phyloP scores from a whole-genome alignment of 1,284 basidiomycete genomes.

The Farysia itapuensis region DNA sequence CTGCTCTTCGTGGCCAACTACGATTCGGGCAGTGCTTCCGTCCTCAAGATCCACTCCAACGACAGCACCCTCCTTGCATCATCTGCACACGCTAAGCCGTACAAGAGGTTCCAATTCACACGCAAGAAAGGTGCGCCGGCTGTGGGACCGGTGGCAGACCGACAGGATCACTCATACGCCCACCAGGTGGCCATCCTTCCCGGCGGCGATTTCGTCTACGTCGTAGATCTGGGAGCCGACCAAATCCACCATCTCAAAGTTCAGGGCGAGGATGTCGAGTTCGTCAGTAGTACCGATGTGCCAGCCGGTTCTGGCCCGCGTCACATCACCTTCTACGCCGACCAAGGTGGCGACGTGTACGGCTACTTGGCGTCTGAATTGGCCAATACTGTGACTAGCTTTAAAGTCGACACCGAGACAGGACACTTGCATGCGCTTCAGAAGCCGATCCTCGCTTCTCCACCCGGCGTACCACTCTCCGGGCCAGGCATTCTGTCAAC shows the following conservation, averaged over 20 bases:
- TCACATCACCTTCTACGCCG: slow-evolving; percentile 29
- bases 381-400: slow-evolving; percentile 30
- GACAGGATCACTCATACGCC: slow-evolving; percentile 47
- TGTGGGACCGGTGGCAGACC: slow-evolving; percentile 33
- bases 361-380: slow-evolving; percentile 48
- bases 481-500: slow-evolving; percentile 23
- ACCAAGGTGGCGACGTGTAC: slow-evolving; percentile 2
- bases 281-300: slow-evolving; percentile 13
- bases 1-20: slow-evolving; percentile 42
- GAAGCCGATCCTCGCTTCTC: slow-evolving; percentile 20
- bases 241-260: slow-evolving; percentile 37
- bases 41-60: slow-evolving; percentile 10
- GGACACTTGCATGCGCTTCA: slow-evolving; percentile 17
- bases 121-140: slow-evolving; percentile 4
- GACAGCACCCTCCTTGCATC: slow-evolving; percentile 6
- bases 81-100: not conserved
- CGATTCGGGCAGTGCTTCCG: slow-evolving; percentile 14
- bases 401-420: slow-evolving; percentile 8
- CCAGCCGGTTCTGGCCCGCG: slow-evolving; percentile 23
- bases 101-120: slow-evolving; percentile 25
- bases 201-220: slow-evolving; percentile 34
- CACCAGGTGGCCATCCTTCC: slow-evolving; percentile 41
- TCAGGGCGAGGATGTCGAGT: slow-evolving; percentile 3
- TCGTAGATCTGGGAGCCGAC: slow-evolving; percentile 46
- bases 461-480: slow-evolving; percentile 25